Percentiles rank a stretch among this genome's conserved stretches.
phyloP scores from a whole-genome alignment of 768 basidiomycete genomes.

The Auriscalpium vulgare region DNA sequence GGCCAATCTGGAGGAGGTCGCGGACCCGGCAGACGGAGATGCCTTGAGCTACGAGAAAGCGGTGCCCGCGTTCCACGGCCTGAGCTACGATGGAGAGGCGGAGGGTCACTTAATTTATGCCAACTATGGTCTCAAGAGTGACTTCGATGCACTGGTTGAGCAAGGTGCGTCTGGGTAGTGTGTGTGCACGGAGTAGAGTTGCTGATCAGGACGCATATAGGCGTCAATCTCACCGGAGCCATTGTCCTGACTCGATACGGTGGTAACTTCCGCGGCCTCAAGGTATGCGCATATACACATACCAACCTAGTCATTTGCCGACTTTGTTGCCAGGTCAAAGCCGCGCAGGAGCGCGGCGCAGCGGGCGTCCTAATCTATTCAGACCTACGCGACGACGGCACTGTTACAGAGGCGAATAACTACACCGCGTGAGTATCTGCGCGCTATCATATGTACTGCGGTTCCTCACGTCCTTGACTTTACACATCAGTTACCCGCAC shows the following conservation, averaged over 20 bases:
- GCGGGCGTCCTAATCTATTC: conserved; percentile 74
- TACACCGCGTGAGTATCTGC: conserved; percentile 40
- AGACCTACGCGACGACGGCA: conserved; percentile 82
- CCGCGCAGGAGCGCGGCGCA: conserved; percentile 79
- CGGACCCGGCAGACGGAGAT: conserved; percentile 66
- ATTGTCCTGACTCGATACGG: conserved; percentile 79
- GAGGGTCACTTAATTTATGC: conserved; percentile 67
- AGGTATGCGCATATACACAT: conserved; percentile 34
- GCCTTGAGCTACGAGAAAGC: conserved; percentile 58
- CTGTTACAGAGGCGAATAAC: conserved; percentile 67
- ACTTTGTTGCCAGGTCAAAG: conserved; percentile 49
- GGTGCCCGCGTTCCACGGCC: conserved; percentile 78
- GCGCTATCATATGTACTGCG: background rate
- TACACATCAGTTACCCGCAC: conserved; percentile 48
- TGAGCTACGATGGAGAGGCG: conserved; percentile 71
- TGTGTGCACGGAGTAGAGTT: background rate
- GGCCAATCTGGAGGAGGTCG: conserved; percentile 68
- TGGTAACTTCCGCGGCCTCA: conserved; percentile 74
- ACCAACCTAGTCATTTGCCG: background rate
- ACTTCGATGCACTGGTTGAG: conserved; percentile 57
- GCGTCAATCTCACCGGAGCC: conserved; percentile 67
- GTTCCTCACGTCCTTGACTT: conserved; percentile 47
- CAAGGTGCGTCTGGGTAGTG: conserved; percentile 28
- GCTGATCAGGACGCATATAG: conserved; percentile 23
- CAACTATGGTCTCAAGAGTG: conserved; percentile 71